Conservation (phyloP, 2,329 filamentous ascomycete genomes). For the Fonsecaea nubica region DNA sequence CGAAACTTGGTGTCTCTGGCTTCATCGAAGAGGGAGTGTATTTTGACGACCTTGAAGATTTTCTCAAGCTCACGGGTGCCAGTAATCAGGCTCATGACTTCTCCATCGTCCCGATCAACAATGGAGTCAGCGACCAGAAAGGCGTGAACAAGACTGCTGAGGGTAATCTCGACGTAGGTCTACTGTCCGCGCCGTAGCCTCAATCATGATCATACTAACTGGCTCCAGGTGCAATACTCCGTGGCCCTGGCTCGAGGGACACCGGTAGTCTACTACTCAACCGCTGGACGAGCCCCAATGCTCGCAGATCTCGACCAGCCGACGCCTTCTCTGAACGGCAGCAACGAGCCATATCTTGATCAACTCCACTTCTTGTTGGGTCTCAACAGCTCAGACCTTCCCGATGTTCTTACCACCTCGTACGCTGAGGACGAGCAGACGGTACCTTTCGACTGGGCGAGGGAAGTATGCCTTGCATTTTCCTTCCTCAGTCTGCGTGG, state of each 20-base stretch:
- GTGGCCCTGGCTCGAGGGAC: slow-evolving; percentile 62
- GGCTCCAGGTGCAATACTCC: slow-evolving; percentile 67
- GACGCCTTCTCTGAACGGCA: slow-evolving; percentile 48
- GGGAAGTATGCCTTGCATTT: slow-evolving; percentile 67
- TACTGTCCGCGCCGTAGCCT: neutral
- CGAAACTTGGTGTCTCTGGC: slow-evolving; percentile 55
- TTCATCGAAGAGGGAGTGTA: slow-evolving; percentile 61
- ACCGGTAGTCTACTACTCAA: slow-evolving; percentile 65
- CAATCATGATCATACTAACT: neutral
- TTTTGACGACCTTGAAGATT: slow-evolving; percentile 62
- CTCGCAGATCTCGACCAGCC: slow-evolving; percentile 56
- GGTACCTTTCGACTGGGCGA: slow-evolving; percentile 65
- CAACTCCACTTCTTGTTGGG: slow-evolving; percentile 67
- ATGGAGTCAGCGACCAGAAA: slow-evolving; percentile 59
- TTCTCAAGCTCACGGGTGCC: slow-evolving; percentile 62
- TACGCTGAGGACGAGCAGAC: slow-evolving; percentile 73
- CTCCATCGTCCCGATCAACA: slow-evolving; percentile 63
- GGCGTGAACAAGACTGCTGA: slow-evolving; percentile 53
- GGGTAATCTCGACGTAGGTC: slow-evolving; percentile 57
- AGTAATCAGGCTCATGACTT: slow-evolving; percentile 62
- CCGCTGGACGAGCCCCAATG: slow-evolving; percentile 62
- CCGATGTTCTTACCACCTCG: slow-evolving; percentile 70
- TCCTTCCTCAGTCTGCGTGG: slow-evolving; percentile 70
- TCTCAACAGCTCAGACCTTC: slow-evolving; percentile 62
- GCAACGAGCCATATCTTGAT: slow-evolving; percentile 71